phyloP scores from a whole-genome alignment of 352 stramenopile genomes.

The Elongisporangium anandrum region DNA sequence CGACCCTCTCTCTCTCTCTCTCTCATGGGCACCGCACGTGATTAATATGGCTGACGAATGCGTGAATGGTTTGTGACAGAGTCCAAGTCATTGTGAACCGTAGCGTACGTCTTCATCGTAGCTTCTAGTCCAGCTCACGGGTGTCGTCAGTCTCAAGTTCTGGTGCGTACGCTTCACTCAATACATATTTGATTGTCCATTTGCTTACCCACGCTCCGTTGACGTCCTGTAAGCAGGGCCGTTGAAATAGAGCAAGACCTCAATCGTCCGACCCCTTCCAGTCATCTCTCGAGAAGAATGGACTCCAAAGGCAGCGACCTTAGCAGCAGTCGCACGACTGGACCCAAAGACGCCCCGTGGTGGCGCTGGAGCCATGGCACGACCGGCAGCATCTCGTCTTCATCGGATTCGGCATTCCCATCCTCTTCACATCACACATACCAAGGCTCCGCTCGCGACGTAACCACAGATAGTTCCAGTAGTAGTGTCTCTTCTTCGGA shows the following conservation, averaged over 20 bases:
- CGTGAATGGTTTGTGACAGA: neutral
- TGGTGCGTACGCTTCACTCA: neutral
- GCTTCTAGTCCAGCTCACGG: too few species aligned
- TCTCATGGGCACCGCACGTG: neutral
- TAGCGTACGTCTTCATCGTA: too few species aligned
- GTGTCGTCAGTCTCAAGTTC: neutral
- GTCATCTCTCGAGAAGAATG: conserved; percentile 11
- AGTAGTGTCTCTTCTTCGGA: conserved; percentile 22
- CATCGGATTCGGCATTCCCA: conserved; percentile 21
- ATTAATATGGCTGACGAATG: neutral
- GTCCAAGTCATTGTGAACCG: neutral
- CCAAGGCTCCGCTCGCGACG: neutral
- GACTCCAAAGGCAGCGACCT: conserved; percentile 26
- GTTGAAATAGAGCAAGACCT: neutral
- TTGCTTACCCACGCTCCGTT: too few species aligned
- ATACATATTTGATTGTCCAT: too few species aligned
- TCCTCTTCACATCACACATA: conserved; percentile 12
- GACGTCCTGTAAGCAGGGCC: too few species aligned
- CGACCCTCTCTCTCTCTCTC: neutral
- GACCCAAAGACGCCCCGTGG: conserved; percentile 35
- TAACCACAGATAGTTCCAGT: conserved; percentile 22
- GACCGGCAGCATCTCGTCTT: conserved; percentile 60
- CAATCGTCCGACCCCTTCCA: too few species aligned
- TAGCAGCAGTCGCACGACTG: conserved; percentile 9
- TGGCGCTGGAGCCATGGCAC: conserved; percentile 77